Conservation (phyloP, 108 stramenopile genomes). For the Nitzschia sp. region DNA sequence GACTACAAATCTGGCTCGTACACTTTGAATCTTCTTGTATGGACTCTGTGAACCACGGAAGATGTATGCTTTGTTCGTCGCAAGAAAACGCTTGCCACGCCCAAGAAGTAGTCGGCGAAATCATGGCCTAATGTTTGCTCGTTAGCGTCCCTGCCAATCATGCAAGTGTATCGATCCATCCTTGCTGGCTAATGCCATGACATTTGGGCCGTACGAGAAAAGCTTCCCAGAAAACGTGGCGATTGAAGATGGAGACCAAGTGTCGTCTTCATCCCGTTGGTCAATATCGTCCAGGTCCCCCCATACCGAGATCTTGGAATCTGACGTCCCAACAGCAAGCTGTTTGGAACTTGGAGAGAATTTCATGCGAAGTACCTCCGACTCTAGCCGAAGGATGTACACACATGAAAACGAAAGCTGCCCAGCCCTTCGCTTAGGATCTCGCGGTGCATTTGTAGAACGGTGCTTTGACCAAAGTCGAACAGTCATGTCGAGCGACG, state of each 20-base stretch:
- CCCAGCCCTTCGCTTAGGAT: neutral
- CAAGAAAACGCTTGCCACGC: too few species aligned
- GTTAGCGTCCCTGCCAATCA: too few species aligned
- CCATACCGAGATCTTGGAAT: conserved; percentile 4
- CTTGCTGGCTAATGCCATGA: conserved; percentile 6
- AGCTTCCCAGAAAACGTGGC: neutral
- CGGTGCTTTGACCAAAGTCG: neutral
- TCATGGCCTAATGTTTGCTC: too few species aligned
- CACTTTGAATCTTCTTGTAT: too few species aligned
- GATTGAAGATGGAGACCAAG: neutral
- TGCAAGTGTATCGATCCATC: conserved; percentile 8
- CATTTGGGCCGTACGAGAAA: conserved; percentile 3
- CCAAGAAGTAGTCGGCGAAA: too few species aligned
- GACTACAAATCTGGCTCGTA: too few species aligned
- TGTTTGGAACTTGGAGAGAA: neutral
- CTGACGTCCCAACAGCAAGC: conserved; percentile 10
- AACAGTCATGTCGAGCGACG: conserved; percentile 13
- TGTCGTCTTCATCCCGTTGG: neutral
- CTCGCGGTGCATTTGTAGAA: neutral
- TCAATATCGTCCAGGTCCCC: neutral
- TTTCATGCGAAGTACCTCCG: neutral
- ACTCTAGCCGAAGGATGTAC: neutral
- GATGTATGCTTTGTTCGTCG: too few species aligned
- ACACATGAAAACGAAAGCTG: neutral
- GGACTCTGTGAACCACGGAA: too few species aligned